Base-by-base conservation (phyloP, 2,329 filamentous ascomycete species). In the Cadophora gregata region DNA sequence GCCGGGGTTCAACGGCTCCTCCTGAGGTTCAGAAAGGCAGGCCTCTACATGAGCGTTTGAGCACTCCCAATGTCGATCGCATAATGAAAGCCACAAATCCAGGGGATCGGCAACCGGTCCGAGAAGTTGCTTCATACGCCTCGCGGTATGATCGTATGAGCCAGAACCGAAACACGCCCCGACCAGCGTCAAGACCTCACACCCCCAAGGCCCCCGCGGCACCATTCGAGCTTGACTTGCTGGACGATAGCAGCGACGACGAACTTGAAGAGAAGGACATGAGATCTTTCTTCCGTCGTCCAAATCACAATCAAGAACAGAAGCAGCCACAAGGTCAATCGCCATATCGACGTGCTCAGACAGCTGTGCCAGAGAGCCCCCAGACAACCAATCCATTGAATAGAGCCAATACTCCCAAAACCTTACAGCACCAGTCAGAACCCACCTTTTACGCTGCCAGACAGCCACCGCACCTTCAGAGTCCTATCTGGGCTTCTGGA, bases 401-500 rank as follows among this genome's bases (percentile, higher is more conserved):
- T 19, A 24, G 33, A 25, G 3, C 33, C 3, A 58, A 58, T 4
- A 58, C 55, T 6, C 33, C 55, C 10, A 58, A 36, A 8, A 2
- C 21, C 0, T 53, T 53, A 9, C 33, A 58, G 14, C 21, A 2
- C 21, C 55, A 42, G n/a, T 8, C 55, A 5, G 2, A 25, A 14
- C 2, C 9, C 12, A 21, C 25, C 3, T 4, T 24, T 12, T 38
- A 58, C 9, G n/a, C 12, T 42, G 31, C 27, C 12, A 58, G 27
- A 24, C 21, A 58, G 21, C 12, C 33, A 1, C 31, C 21, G 7
- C 55, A 42, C 12, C 21, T 58, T 1, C 31, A 58, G 2, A 58
- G 55, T 27, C 55, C 55, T 9, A 58, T 58, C n/a, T 58, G 55
- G 55, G 55, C n/a, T 27, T 33, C 55, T 42, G 33, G 55, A 19